Evolutionary conservation across 164 flowering plant genomes (phyloP).

Genomic region (Protea cynaroides): DNA sequence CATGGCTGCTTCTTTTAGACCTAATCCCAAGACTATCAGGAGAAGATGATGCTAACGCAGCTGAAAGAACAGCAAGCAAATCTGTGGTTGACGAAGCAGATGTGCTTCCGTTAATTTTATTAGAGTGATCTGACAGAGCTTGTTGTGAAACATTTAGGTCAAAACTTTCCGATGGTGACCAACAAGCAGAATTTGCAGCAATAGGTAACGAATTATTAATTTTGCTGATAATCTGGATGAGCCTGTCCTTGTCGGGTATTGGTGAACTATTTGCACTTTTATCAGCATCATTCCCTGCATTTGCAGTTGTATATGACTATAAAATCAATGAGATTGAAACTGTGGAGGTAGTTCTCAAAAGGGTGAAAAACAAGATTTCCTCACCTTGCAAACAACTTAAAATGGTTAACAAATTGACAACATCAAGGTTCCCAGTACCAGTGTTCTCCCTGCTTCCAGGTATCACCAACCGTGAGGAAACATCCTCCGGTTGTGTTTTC

Average conservation of each 20-base stretch:
- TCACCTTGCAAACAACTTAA: conserved; percentile 62
- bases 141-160: conserved; percentile 26
- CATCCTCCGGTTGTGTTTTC: conserved; percentile 72
- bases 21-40: conserved; percentile 32
- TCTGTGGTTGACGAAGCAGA: conserved; percentile 47
- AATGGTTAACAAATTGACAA: conserved; percentile 46
- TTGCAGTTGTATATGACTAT: background rate
- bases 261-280: conserved; percentile 18
- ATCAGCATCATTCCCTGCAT: conserved; percentile 34
- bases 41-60: conserved; percentile 31
- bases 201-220: conserved; percentile 40
- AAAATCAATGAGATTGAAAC: background rate
- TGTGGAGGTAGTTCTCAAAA: background rate
- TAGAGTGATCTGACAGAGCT: conserved; percentile 26
- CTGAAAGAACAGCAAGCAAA: conserved; percentile 59
- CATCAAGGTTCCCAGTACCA: conserved; percentile 33
- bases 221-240: conserved; percentile 53
- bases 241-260: conserved; percentile 41
- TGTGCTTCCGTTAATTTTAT: conserved; percentile 28
- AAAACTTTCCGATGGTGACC: conserved; percentile 29
- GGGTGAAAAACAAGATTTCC: background rate
- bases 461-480: conserved; percentile 26
- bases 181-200: conserved; percentile 27
- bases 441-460: conserved; percentile 29
- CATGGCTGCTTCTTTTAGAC: conserved; percentile 45